These are phyloP conservation scores for Ulvella scutata DNA, from an alignment of 139 green algal genomes.

Conservation along the genomic window DNA sequence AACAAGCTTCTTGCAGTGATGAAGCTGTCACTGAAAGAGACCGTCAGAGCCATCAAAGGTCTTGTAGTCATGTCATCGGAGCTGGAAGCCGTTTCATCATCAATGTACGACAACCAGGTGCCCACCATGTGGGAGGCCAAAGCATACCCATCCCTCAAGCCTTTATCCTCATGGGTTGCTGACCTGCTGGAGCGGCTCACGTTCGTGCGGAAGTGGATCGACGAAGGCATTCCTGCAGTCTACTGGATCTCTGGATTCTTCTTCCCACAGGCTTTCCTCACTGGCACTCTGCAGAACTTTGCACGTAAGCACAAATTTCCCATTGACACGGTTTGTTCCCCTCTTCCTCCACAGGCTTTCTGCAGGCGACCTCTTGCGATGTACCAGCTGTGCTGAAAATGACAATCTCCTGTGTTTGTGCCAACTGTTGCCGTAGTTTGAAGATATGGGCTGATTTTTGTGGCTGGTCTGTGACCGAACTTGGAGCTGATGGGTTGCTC, in stretches of 20 bases:
- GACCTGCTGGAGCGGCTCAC: slow-evolving; percentile 54
- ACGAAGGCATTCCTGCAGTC: slow-evolving; percentile 29
- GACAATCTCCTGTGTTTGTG: no score
- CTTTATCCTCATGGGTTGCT: slow-evolving; percentile 50
- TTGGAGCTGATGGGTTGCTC: no score
- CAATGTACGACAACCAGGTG: slow-evolving; percentile 72
- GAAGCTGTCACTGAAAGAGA: slow-evolving; percentile 29
- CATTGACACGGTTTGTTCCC: slow-evolving; percentile 57
- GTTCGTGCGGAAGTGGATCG: slow-evolving; percentile 58
- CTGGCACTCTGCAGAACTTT: slow-evolving; percentile 73
- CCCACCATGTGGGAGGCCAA: slow-evolving; percentile 61
- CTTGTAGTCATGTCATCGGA: slow-evolving; percentile 62
- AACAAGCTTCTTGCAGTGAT: slow-evolving; percentile 52
- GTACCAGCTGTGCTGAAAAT: no score
- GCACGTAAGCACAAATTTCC: slow-evolving; percentile 50
- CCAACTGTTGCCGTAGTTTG: no score
- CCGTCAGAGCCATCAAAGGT: slow-evolving; percentile 44
- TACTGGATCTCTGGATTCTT: slow-evolving; percentile 83
- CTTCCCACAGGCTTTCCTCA: slow-evolving; percentile 80
- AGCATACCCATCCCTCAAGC: slow-evolving; percentile 75
- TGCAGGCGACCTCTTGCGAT: no score
- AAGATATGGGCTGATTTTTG: no score
- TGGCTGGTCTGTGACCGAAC: no score
- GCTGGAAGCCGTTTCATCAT: slow-evolving; percentile 49
- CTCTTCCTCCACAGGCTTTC: background rate